Base-by-base conservation (phyloP, 2,329 filamentous ascomycete genomes). In the Alternaria brassicae region DNA sequence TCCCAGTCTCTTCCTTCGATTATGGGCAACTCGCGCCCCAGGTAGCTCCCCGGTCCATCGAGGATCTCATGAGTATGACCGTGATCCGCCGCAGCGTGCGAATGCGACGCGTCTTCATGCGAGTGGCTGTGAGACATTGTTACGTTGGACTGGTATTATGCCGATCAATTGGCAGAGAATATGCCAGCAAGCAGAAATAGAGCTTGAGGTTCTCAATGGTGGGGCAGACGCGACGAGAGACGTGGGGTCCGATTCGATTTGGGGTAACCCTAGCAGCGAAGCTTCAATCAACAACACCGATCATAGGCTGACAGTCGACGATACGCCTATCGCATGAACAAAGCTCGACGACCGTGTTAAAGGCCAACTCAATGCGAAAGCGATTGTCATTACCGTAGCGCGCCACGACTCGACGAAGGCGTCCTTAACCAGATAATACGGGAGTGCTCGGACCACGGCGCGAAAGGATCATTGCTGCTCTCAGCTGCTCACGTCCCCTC, bases 61-160 rank as follows among this genome's bases (percentile, higher is more conserved):
- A 97, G 90, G 72, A 98, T 93, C 83, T 98, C 95, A 78, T 98
- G 95, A 2, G 90, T 91, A 82, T 99, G 95, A 71, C 95, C 95
- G 78, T 98, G 95, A 74, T 94, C 91, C 40, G 83, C 84, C 54
- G 84, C 85, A 61, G 73, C 77, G 40, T 76, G 72, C 21, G 53
- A 56, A 75, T 86, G 84, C 17, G 84, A 82, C 56, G 82, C 65
- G 52, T 58, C 67, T 13, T 76, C 73, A 58, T 76, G 73, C 50
- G 72, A 73, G 61, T 77, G 74, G 56, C 65, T 67, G 62, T 75
- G 72, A 17, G 72, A 74, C 73, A 76, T 75, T 30, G 9, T 34
- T 44, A 27, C 15, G 27, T 8, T 4, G 25, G 25, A 19, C 45
- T 27, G 13, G 42, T 37, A 19, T 32, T 40, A 45, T 39, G 36